Evolutionary conservation across 1,139 yeast genomes (phyloP).

Genomic region (Yamadazyma atmosphaerica): DNA sequence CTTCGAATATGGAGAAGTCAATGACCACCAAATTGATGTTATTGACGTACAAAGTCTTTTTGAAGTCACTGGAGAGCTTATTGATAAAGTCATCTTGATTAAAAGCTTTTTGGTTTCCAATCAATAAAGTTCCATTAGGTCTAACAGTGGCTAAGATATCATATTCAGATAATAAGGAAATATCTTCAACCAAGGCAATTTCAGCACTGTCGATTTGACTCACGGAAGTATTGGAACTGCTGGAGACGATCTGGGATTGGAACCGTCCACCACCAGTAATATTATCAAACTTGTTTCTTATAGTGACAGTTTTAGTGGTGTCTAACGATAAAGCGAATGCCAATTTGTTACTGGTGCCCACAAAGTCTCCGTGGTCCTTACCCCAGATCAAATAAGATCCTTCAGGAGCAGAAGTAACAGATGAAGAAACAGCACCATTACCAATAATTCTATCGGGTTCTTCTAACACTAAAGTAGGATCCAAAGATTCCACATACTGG

Average conservation of each 20-base stretch:
- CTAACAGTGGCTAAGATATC: constrained; percentile 64
- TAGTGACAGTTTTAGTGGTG: constrained; percentile 50
- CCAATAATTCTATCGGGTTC: constrained; percentile 7
- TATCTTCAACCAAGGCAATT: constrained; percentile 62
- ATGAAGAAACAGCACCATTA: constrained; percentile 19
- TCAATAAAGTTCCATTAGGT: constrained; percentile 54
- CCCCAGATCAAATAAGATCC: constrained; percentile 69
- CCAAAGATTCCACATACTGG: constrained; percentile 41
- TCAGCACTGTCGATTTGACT: constrained; percentile 58
- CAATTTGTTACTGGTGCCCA: constrained; percentile 61
- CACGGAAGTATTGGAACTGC: constrained; percentile 24
- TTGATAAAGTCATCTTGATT: constrained; percentile 47
- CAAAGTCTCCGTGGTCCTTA: constrained; percentile 56
- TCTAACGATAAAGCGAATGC: constrained; percentile 75
- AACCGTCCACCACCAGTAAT: constrained; percentile 71
- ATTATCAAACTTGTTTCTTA: constrained; percentile 72
- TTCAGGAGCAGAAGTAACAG: constrained; percentile 45
- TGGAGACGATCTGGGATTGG: constrained; percentile 68
- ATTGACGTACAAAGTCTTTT: constrained; percentile 55
- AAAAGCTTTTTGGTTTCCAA: constrained; percentile 28
- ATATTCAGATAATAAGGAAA: constrained; percentile 50
- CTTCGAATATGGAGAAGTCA: constrained; percentile 62
- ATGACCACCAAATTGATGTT: constrained; percentile 52
- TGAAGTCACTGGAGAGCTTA: constrained; percentile 54
- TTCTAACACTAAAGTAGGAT: constrained; percentile 23